A percentile compares a stretch with the other conserved stretches of the same genome.
These are phyloP conservation scores for Coniochaeta ligniaria DNA, from an alignment of 2,329 filamentous ascomycete genomes.

Conservation along the genomic window DNA sequence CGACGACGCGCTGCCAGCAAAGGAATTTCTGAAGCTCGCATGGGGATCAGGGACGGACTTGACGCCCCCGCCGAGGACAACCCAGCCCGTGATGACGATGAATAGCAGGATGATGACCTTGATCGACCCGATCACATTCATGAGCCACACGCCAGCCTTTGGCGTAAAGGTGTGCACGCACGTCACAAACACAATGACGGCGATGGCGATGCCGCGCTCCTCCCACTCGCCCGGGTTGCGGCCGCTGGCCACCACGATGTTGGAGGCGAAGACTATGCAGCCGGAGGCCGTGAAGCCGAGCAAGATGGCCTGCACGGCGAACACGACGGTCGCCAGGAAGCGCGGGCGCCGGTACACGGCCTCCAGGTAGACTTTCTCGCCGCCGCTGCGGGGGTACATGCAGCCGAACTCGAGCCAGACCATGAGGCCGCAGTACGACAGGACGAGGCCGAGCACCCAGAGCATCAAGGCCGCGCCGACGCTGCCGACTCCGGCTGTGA, in stretches of 20 bases:
- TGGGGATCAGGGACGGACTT: background rate
- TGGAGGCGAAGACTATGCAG: constrained; percentile 14
- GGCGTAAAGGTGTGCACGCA: constrained; percentile 44
- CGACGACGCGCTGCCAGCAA: constrained; percentile 19
- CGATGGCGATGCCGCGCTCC: constrained; percentile 43
- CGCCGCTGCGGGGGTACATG: constrained; percentile 54
- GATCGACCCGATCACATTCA: constrained; percentile 53
- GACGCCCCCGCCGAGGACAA: constrained; percentile 31
- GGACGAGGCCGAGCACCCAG: constrained; percentile 28
- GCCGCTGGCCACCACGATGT: constrained; percentile 42
- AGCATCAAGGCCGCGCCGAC: constrained; percentile 36
- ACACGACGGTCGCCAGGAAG: constrained; percentile 51
- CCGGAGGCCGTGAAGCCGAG: constrained; percentile 44
- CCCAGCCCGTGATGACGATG: constrained; percentile 55
- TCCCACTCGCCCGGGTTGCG: constrained; percentile 43
- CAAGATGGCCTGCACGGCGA: constrained; percentile 54
- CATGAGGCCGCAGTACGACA: constrained; percentile 51
- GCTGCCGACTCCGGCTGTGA: constrained; percentile 44
- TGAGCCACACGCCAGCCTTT: constrained; percentile 51
- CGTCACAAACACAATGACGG: constrained; percentile 19
- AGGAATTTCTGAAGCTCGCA: background rate
- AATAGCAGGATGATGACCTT: constrained; percentile 53
- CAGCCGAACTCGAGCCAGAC: constrained; percentile 59
- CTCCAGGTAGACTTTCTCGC: constrained; percentile 62
- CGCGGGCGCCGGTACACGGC: constrained; percentile 51